Base-by-base conservation (phyloP, 257 asterid genomes). In the Petunia secreta region DNA sequence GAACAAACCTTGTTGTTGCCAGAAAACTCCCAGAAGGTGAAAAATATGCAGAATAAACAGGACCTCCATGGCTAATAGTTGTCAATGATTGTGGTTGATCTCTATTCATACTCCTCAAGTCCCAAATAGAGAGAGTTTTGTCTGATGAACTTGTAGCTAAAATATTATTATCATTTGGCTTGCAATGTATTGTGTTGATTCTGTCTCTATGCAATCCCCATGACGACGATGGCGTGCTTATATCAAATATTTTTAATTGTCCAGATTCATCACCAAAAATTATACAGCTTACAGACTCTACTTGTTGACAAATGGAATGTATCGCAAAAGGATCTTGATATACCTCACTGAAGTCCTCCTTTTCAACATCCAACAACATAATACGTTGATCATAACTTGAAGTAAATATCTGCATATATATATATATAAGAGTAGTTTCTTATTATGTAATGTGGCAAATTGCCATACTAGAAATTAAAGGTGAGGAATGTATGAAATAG, bases 71-170 rank as follows among this genome's bases (percentile, higher is more conserved):
- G 77, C 46, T 64, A 84, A 94, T 79, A 40, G 85, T 85, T 80
- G 63, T 89, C 87, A 94, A 77, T 60, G 92, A 79, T 60, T 80
- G 75, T 34, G 85, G 87, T 59, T 76, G 78, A 54, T 83, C 75
- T 38, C 83, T 86, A 65, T 81, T 80, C 67, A 90, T 79, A 65
- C 62, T 73, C 83, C 98, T 89, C 90, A 95, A 80, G 86, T 95
- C 98, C 98, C 99, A 93, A 78, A 95, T 85, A 85, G 93, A 89
- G 84, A 92, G 97, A 58, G 95, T 89, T 77, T 89, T 89, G 80
- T 95, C 97, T 25, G 92, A 84, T 57, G 97, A 92, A 75, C 99
- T 86, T 75, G 98, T 95, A 66, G 91, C 97, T 88, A 95, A 81
- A 77, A 87, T 63, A 57, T 89, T 87, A 80, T 75, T 86, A 80